Percentiles rank a stretch among this genome's conserved stretches.
phyloP scores from a whole-genome alignment of 352 stramenopile species.

The Blastocystis sp. region DNA sequence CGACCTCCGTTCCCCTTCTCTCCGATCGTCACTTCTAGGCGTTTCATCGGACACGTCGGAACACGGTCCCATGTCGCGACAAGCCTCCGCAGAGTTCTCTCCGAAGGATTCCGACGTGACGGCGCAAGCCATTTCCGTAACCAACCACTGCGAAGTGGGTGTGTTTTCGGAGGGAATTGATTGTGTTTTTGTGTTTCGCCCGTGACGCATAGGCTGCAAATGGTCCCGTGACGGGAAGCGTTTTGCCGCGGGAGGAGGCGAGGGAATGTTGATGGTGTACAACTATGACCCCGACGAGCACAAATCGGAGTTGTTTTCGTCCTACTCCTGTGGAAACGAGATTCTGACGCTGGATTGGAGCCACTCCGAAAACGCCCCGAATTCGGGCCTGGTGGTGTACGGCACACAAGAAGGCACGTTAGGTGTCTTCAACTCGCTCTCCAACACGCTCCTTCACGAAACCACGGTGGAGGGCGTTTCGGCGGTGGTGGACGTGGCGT shows the following conservation, averaged over 20 bases:
- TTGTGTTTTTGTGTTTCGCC: not conserved
- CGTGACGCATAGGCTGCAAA: not conserved
- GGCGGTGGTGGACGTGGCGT: constrained; percentile 28
- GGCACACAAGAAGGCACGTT: constrained; percentile 15
- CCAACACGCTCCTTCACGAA: constrained; percentile 11
- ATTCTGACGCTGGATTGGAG: constrained; percentile 42
- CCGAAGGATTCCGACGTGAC: not conserved
- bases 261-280: constrained; percentile 40
- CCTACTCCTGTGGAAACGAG: constrained; percentile 51
- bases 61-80: not conserved
- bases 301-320: not conserved
- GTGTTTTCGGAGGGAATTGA: constrained; percentile 57
- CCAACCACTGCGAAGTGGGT: constrained; percentile 24
- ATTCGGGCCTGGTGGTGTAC: constrained; percentile 11
- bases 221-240: constrained; percentile 52
- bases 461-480: constrained; percentile 5
- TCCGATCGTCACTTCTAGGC: constrained; percentile 5
- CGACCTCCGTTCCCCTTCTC: not conserved
- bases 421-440: constrained; percentile 11
- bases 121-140: not conserved
- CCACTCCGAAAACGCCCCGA: not conserved
- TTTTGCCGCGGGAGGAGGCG: constrained; percentile 47
- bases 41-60: not conserved
- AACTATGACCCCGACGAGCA: constrained; percentile 2
- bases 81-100: not conserved